Evolutionary conservation across 2,329 filamentous ascomycete genomes (phyloP), one percentile per base, ranked within the genome.

Genomic region (Scolecobasidium constrictum): DNA sequence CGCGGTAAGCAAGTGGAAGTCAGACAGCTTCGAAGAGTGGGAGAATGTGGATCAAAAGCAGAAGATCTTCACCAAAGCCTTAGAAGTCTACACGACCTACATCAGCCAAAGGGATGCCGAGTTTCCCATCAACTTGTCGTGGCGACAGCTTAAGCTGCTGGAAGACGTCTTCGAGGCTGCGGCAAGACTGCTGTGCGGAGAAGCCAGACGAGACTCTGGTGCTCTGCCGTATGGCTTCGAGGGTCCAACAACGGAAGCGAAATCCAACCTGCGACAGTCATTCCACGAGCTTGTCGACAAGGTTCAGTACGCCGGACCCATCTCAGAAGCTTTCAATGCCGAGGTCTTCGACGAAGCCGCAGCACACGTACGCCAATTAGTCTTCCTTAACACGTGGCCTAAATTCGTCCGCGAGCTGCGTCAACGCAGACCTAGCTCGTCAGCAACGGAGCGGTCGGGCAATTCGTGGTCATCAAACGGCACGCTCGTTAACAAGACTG

Each of bases 371-470:
- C 59, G 59, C 43, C 59, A 60, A 35, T 49, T 60, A 7, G 52
- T 58, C 4, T 51, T 60, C 7, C 58, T 54, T 5, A 60, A 60
- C 35, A 60, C 57, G 1, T 60, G 58, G 57, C 57, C 57, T 1
- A 60, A 58, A 44, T 60, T 31, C 26, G 26, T 31, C 9, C 9
- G n/a, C 9, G 26, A 31, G 26, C 26, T 31, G 26, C 26, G 26
- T 31, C 9, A 31, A 31, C 9, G n/a, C 26, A 31, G 26, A n/a
- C 26, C 26, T 7, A 31, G n/a, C 9, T 31, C 26, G 26, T 9
- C 9, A 9, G 26, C 9, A n/a, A 31, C 26, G 9, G 26, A n/a
- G 9, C 9, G 26, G n/a, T 31, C 26, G 9, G 26, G n/a, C n/a
- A n/a, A n/a, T n/a, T 9, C 26, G 9, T 31, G 26, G 26, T 31